These are phyloP conservation scores for Trichosporon sp. DNA, from an alignment of 1,284 basidiomycete genomes.

Conservation along the genomic window DNA sequence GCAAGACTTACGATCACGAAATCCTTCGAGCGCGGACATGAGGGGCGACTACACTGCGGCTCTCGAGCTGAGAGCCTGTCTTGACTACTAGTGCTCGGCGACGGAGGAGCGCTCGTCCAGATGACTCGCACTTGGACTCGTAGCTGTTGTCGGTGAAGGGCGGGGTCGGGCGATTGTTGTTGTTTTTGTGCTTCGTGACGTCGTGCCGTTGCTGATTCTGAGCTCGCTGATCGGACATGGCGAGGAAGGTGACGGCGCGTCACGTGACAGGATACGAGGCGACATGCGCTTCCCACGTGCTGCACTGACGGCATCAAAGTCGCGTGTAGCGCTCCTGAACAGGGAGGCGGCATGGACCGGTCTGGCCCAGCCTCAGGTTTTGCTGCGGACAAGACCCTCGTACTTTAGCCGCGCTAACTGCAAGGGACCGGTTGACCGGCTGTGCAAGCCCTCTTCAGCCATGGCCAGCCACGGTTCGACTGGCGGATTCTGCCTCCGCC, in stretches of 20 bases:
- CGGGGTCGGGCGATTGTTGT: neutral
- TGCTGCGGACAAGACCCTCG: neutral
- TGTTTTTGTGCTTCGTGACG: neutral
- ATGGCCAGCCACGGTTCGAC: neutral
- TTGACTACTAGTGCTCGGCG: neutral
- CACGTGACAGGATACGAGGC: too few species aligned
- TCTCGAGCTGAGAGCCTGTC: neutral
- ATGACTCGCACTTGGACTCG: neutral
- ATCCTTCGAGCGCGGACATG: slow-evolving; percentile 42
- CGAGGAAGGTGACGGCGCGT: neutral
- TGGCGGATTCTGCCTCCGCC: neutral
- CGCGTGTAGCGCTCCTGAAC: neutral
- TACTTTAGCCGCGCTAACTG: neutral
- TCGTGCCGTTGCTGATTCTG: neutral
- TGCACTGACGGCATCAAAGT: neutral
- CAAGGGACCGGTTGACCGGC: neutral
- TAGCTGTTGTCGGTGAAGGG: neutral
- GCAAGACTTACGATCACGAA: slow-evolving; percentile 39
- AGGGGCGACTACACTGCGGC: neutral
- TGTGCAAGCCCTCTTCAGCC: neutral
- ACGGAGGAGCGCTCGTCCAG: neutral
- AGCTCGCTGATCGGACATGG: neutral
- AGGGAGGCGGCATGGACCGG: neutral
- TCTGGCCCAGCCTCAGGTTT: neutral
- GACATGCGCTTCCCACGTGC: too few species aligned